Base-by-base conservation (phyloP, 164 flowering plant species). In the Vitis rupestris region DNA sequence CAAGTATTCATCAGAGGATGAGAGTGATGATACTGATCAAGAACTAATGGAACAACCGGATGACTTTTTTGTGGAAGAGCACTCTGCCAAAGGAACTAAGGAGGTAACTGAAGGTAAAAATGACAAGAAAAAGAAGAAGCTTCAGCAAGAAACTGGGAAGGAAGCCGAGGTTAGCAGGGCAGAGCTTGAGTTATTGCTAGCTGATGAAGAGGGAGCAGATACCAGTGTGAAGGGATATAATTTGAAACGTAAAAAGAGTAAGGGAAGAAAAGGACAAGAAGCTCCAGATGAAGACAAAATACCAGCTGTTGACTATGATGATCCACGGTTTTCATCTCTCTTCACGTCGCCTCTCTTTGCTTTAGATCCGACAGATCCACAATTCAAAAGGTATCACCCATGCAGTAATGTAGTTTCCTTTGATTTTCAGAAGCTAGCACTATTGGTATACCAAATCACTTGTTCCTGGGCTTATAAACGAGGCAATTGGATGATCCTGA, bases 331-430 rank as follows among this genome's bases (percentile, higher is more conserved):
- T 78, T 72, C 90, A 8, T 70, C 81, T 62, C 71, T 90, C 57
- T 85, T 84, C 71, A 84, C 68, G 3, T 81, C 88, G 44, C 89
- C 82, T 66, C 79, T 66, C 50, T 95, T 80, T 87, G 91, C 96
- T 16, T 67, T 88, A 78, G 99, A 95, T 77, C 99, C 99, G 15
- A 93, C 98, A 13, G 96, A 91, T 75, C 97, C 98, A 16, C 88
- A 88, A 50, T 93, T 78, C 75, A 90, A 87, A 82, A 87, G 98
- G 98, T 93, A 85, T 60, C 13, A 48, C 14, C 67, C 11, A 19
- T 52, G 10, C 44, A 44, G 52, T n/a, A 3, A 13, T 31, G 2
- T 63, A 17, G 10, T 17, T 14, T 53, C 37, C 4, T 15, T 12
- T 63, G 10, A 2, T 7, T 37, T 15, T 17, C 23, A 10, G 2